Evolutionary conservation across 2,329 filamentous ascomycete genomes (phyloP), one percentile per base, ranked within the genome.

Genomic region (Arthrobotrys sphaeroides): DNA sequence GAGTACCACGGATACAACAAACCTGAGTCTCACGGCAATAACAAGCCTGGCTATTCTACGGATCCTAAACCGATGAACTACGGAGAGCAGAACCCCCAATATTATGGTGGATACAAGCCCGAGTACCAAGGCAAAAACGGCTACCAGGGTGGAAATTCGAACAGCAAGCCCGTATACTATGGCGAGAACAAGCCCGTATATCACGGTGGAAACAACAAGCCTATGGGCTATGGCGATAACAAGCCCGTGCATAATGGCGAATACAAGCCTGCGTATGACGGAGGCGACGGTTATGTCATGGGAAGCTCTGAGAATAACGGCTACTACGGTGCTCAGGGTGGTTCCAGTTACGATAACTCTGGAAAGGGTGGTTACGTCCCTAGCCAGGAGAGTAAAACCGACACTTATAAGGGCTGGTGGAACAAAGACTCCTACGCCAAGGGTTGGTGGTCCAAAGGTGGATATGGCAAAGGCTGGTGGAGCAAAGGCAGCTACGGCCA

Each of bases 391-490:
- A 43, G 42, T 24, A 31, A 51, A 22, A 10, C 24, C 22, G 55
- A 55, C n/a, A 57, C n/a, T 38, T 45, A 55, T 26, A 61, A 70
- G n/a, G 59, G 47, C 18, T 64, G 42, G 57, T 64, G 57, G 57
- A 43, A 22, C 7, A 70, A 49, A n/a, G 42, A 40, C 22, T 36
- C 26, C 33, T 60, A 69, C 22, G 33, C 47, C 6, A 66, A 73
- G 43, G 69, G 51, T 26, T 40, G 49, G 47, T 40, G 67, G 59
- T 24, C 43, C 24, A 70, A 62, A 26, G 45, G 26, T 3, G 36
- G 42, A 9, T 53, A 28, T 36, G 31, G 53, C 16, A 72, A 72
- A 24, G 68, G 68, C 13, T 66, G 62, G 70, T 57, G 62, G 55
- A 16, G 33, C 13, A 68, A 67, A 18, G 26, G 36, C 6, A 28